A percentile compares a stretch with the other conserved stretches of the same genome.
phyloP scores from a whole-genome alignment of 495 filamentous ascomycete species.

The Trichoderma gamsii region DNA sequence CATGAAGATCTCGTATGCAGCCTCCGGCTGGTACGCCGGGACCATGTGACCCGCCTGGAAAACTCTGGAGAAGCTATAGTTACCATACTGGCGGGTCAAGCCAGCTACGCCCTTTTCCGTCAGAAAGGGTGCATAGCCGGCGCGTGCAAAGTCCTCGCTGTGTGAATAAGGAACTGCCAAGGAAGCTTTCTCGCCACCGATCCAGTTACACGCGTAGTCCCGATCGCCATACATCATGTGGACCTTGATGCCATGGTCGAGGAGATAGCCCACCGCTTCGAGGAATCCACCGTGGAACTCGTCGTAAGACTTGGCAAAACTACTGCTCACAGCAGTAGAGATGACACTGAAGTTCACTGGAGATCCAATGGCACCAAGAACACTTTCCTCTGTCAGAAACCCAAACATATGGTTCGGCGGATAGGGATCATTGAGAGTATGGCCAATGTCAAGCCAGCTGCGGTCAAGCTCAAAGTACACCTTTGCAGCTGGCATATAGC shows the following conservation, averaged over 20 bases:
- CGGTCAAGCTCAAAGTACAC: background rate
- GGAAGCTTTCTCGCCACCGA: slow-evolving; percentile 56
- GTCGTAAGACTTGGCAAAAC: slow-evolving; percentile 51
- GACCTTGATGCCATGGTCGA: slow-evolving; percentile 55
- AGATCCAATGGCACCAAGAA: background rate
- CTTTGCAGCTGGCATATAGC: background rate
- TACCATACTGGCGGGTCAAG: slow-evolving; percentile 59
- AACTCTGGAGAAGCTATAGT: slow-evolving; percentile 63
- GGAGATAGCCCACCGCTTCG: slow-evolving; percentile 45
- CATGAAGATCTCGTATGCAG: slow-evolving; percentile 58
- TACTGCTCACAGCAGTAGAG: slow-evolving; percentile 40
- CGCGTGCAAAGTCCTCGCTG: slow-evolving; percentile 33
- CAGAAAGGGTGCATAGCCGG: slow-evolving; percentile 50
- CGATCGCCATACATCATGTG: slow-evolving; percentile 61
- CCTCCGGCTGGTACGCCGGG: slow-evolving; percentile 64
- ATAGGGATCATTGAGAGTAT: background rate
- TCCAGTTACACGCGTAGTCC: slow-evolving; percentile 65
- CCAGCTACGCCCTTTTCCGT: slow-evolving; percentile 53
- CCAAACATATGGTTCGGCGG: background rate
- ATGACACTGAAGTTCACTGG: slow-evolving; percentile 55
- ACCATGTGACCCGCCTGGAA: slow-evolving; percentile 68
- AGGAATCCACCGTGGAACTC: slow-evolving; percentile 42
- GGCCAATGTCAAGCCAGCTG: background rate
- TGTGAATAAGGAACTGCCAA: slow-evolving; percentile 44
- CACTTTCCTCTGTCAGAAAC: background rate